These are phyloP conservation scores for Zygotorulaspora danielsina DNA, from an alignment of 805 yeast species.

Conservation along the genomic window DNA sequence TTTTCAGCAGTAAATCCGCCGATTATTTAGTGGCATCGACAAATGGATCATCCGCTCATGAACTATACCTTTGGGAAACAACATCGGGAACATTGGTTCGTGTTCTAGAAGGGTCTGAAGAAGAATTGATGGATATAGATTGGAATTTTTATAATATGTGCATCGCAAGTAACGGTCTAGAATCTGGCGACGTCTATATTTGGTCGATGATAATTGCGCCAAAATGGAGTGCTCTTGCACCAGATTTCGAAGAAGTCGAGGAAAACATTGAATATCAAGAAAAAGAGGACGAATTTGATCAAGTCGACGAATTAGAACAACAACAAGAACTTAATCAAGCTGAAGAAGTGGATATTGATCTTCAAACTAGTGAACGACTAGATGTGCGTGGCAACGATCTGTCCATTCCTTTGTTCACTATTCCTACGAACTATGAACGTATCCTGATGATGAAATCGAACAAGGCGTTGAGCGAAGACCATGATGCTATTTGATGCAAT, in stretches of 20 bases:
- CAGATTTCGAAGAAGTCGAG: slow-evolving; percentile 92
- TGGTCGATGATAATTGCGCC: slow-evolving; percentile 85
- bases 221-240: slow-evolving; percentile 95
- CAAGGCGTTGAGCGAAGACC: background rate
- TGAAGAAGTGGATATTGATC: slow-evolving; percentile 60
- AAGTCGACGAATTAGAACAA: slow-evolving; percentile 60
- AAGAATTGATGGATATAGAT: slow-evolving; percentile 74
- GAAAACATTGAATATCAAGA: slow-evolving; percentile 87
- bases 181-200: slow-evolving; percentile 72
- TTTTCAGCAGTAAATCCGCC: slow-evolving; percentile 64
- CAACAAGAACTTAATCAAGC: slow-evolving; percentile 59
- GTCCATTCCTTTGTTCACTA: slow-evolving; percentile 48
- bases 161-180: slow-evolving; percentile 80
- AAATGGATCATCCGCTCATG: slow-evolving; percentile 76
- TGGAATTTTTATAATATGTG: slow-evolving; percentile 77
- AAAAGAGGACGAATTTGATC: slow-evolving; percentile 87
- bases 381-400: slow-evolving; percentile 73
- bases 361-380: slow-evolving; percentile 53
- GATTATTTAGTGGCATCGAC: slow-evolving; percentile 90
- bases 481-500: background rate
- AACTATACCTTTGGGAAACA: slow-evolving; percentile 90
- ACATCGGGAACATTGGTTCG: slow-evolving; percentile 80
- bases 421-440: slow-evolving; percentile 45
- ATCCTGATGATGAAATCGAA: slow-evolving; percentile 27
- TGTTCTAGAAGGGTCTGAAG: slow-evolving; percentile 85